A percentile compares a stretch with the other conserved stretches of the same genome.
phyloP scores from a whole-genome alignment of 257 asterid species.

The Plectranthus barbatus region DNA sequence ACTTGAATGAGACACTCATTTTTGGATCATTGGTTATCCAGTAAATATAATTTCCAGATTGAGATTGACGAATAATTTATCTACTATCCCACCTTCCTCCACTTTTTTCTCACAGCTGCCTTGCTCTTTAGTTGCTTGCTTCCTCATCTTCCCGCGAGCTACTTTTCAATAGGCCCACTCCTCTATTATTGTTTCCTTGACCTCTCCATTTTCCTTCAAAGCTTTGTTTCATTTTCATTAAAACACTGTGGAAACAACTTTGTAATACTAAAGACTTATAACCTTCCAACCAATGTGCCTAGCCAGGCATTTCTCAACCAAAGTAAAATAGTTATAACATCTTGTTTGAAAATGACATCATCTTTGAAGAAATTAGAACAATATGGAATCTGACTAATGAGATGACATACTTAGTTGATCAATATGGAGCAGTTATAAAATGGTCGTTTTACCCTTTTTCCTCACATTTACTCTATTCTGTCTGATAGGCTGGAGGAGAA shows the following conservation, averaged over 20 bases:
- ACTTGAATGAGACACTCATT: conserved; percentile 9
- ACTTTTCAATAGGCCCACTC: background rate
- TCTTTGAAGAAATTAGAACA: background rate
- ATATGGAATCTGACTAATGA: background rate
- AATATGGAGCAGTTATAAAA: conserved; percentile 4
- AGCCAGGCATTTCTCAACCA: background rate
- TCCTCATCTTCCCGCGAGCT: background rate
- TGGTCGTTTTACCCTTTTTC: too few species aligned
- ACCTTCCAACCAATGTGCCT: background rate
- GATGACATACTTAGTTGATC: background rate
- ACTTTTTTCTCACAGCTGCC: background rate
- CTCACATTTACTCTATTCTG: too few species aligned
- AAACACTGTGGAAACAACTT: background rate
- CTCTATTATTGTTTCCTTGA: background rate
- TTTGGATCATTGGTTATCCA: background rate
- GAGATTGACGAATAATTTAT: background rate
- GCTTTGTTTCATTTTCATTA: background rate
- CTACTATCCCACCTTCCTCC: background rate
- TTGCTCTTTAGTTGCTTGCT: background rate
- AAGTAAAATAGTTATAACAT: background rate
- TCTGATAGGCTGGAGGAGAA: conserved; percentile 82
- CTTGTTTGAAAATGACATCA: background rate
- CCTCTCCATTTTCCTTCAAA: background rate
- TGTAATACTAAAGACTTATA: background rate
- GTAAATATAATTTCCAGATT: background rate